These are phyloP conservation scores for Telfairia occidentalis DNA, from an alignment of 331 rosid species.

Conservation along the genomic window DNA sequence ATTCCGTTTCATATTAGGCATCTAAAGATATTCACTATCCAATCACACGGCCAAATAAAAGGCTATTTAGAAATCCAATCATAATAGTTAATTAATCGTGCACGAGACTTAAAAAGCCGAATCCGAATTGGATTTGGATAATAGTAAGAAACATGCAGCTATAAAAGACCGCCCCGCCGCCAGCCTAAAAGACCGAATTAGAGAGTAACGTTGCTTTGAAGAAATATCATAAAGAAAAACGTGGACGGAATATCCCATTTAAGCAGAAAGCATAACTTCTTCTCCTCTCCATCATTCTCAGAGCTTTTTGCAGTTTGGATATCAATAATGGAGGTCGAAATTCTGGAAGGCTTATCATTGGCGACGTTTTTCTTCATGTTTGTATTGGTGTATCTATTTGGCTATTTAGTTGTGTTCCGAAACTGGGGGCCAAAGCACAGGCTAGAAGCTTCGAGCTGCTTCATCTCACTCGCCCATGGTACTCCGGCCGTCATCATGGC, in stretches of 20 bases:
- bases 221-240: neutral
- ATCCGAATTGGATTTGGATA: neutral
- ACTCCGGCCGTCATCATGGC: conserved; percentile 31
- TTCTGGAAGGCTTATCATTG: conserved; percentile 4
- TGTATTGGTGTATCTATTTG: conserved; percentile 22
- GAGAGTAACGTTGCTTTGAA: neutral
- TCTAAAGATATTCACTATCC: neutral
- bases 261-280: conserved; percentile 2
- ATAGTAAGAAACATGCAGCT: neutral
- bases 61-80: neutral
- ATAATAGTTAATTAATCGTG: neutral
- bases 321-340: conserved; percentile 28
- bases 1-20: neutral
- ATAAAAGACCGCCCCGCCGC: neutral
- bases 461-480: conserved; percentile 39
- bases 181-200: neutral
- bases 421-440: conserved; percentile 30
- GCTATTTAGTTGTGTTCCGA: conserved; percentile 18
- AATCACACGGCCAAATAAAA: neutral
- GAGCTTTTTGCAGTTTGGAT: neutral
- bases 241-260: conserved; percentile 19
- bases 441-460: conserved; percentile 37
- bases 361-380: conserved; percentile 28
- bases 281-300: neutral
- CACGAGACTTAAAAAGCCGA: neutral